These are phyloP conservation scores for Thraustochytrium aureum DNA, from an alignment of 352 stramenopile species.

Conservation along the genomic window DNA sequence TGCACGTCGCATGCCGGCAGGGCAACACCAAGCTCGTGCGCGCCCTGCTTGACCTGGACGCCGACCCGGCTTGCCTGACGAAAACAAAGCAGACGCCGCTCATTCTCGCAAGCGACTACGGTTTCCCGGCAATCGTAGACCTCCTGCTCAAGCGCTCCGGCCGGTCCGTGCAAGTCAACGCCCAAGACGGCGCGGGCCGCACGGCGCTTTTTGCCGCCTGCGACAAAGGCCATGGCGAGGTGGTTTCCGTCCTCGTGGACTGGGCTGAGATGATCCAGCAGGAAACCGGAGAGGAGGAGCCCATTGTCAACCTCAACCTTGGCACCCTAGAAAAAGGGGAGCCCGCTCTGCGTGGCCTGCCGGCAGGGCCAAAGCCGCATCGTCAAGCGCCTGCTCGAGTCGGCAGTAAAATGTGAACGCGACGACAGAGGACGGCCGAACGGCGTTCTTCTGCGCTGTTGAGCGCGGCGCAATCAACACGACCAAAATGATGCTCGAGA, in stretches of 20 bases:
- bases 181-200: constrained; percentile 21
- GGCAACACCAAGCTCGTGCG: constrained; percentile 49
- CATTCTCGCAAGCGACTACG: constrained; percentile 46
- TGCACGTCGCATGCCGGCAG: constrained; percentile 49
- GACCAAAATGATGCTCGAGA: constrained; percentile 50
- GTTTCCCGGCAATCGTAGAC: constrained; percentile 26
- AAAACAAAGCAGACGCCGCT: constrained; percentile 45
- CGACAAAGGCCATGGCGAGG: constrained; percentile 27
- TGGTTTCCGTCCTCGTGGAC: constrained; percentile 24
- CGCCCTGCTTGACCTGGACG: constrained; percentile 16
- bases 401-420: constrained; percentile 25
- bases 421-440: constrained; percentile 50
- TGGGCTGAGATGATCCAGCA: constrained; percentile 54
- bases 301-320: constrained; percentile 46
- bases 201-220: constrained; percentile 40
- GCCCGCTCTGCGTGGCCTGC: constrained; percentile 39
- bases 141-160: constrained; percentile 26
- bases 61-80: constrained; percentile 20
- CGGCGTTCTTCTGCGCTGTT: constrained; percentile 48
- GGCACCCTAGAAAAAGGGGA: constrained; percentile 34
- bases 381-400: constrained; percentile 16
- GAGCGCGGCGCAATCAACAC: constrained; percentile 46
- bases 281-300: constrained; percentile 36
- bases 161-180: constrained; percentile 11
- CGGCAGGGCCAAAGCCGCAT: constrained; percentile 37